Percentiles rank a stretch among this genome's conserved stretches.
phyloP scores from a whole-genome alignment of 1,284 basidiomycete species.

The Mycena sp. region DNA sequence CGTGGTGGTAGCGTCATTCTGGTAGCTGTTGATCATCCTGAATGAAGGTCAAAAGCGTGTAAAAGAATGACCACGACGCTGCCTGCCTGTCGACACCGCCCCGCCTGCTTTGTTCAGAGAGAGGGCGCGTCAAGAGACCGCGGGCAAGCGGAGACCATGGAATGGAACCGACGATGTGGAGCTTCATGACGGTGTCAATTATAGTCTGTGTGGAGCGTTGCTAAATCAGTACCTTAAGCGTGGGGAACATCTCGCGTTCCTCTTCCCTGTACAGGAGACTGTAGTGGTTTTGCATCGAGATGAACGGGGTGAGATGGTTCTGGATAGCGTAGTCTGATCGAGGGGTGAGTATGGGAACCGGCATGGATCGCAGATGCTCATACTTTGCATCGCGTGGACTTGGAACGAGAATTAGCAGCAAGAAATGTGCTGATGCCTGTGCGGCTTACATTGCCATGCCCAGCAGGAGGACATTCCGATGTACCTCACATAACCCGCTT shows the following conservation, averaged over 20 bases:
- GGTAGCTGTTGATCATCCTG: slow-evolving; percentile 23
- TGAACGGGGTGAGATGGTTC: slow-evolving; percentile 56
- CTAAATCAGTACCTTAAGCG: slow-evolving; percentile 49
- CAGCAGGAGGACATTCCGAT: slow-evolving; percentile 65
- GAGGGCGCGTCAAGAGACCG: slow-evolving; percentile 55
- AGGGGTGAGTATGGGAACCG: background rate
- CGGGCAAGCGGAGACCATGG: slow-evolving; percentile 63
- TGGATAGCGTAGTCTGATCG: slow-evolving; percentile 37
- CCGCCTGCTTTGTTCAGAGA: slow-evolving; percentile 40
- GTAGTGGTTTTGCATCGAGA: slow-evolving; percentile 63
- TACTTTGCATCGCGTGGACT: slow-evolving; percentile 63
- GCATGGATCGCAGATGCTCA: slow-evolving; percentile 10
- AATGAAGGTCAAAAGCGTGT: background rate
- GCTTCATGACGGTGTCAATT: slow-evolving; percentile 1
- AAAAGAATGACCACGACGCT: background rate
- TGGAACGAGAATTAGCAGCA: background rate
- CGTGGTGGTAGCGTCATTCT: slow-evolving; percentile 18
- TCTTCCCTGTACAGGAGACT: slow-evolving; percentile 55
- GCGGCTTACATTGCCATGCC: slow-evolving; percentile 41
- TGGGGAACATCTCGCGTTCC: slow-evolving; percentile 60
- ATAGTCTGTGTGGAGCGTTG: background rate
- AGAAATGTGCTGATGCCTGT: background rate
- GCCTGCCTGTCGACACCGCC: slow-evolving; percentile 39
- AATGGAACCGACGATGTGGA: slow-evolving; percentile 49
- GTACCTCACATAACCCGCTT: slow-evolving; percentile 68